Evolutionary conservation across 2,329 filamentous ascomycete species (phyloP).

Genomic region (Sarocladium oryzae): DNA sequence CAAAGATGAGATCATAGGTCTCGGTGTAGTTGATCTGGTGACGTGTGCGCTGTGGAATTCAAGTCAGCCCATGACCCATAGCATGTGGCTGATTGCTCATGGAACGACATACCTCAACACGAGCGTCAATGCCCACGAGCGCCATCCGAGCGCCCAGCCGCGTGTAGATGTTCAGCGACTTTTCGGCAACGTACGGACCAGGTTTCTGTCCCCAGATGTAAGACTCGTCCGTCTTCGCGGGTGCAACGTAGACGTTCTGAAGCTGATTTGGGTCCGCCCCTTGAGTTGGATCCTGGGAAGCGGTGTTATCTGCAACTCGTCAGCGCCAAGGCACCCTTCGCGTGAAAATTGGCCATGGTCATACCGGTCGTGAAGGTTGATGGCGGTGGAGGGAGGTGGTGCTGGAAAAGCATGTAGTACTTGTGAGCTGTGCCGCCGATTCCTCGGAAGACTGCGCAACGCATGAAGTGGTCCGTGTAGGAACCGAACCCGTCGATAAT

Average conservation of each 20-base stretch:
- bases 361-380: slow-evolving; percentile 78
- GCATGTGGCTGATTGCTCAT: neutral
- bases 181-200: slow-evolving; percentile 84
- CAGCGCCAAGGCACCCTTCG: slow-evolving; percentile 11
- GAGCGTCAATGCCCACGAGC: slow-evolving; percentile 83
- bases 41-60: slow-evolving; percentile 60
- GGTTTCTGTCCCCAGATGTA: slow-evolving; percentile 74
- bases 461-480: slow-evolving; percentile 92
- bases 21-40: slow-evolving; percentile 93
- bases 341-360: neutral
- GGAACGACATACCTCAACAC: slow-evolving; percentile 62
- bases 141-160: slow-evolving; percentile 75
- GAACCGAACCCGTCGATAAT: slow-evolving; percentile 91
- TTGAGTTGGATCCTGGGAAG: slow-evolving; percentile 30
- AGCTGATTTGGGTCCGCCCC: slow-evolving; percentile 66
- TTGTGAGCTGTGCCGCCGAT: slow-evolving; percentile 92
- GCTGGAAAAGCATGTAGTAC: slow-evolving; percentile 97
- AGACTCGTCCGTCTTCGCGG: slow-evolving; percentile 51
- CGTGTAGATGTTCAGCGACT: slow-evolving; percentile 81
- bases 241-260: slow-evolving; percentile 65
- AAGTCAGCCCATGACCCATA: slow-evolving; percentile 33
- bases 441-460: slow-evolving; percentile 82
- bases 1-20: slow-evolving; percentile 80
- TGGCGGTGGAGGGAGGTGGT: slow-evolving; percentile 77
- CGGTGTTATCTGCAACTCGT: slow-evolving; percentile 16